Evolutionary conservation across 2,329 filamentous ascomycete genomes (phyloP).

Genomic region (Apiospora aurea): DNA sequence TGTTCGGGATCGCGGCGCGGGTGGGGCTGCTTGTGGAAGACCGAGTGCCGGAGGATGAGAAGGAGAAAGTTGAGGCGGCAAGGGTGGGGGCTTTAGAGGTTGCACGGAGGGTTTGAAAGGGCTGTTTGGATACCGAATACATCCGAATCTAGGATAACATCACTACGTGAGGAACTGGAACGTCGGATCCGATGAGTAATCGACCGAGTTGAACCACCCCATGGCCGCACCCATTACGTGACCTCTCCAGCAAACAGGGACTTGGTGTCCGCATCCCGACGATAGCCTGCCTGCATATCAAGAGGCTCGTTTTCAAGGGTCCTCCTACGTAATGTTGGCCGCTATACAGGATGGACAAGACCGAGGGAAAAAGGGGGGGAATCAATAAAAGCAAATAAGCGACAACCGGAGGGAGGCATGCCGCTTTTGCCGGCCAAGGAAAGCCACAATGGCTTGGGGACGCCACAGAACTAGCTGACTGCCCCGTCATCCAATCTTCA

Average conservation of each 20-base stretch:
- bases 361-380: not conserved
- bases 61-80: constrained; percentile 8
- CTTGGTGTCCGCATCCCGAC: not conserved
- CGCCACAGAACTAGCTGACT: not conserved
- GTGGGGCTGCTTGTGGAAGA: constrained; percentile 4
- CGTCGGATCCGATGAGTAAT: too few relatives aligned
- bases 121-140: not conserved
- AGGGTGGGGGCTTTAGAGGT: constrained; percentile 12
- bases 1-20: constrained; percentile 17
- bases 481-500: not conserved
- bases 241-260: not conserved
- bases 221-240: not conserved
- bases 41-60: not conserved
- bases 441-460: not conserved
- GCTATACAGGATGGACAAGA: not conserved
- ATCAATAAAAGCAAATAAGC: not conserved
- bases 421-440: not conserved
- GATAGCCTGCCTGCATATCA: not conserved
- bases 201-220: too few relatives aligned
- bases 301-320: not conserved
- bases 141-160: too few relatives aligned
- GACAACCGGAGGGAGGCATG: not conserved
- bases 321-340: not conserved
- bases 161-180: too few relatives aligned
- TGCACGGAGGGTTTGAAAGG: constrained; percentile 2